These are phyloP conservation scores for Fraxinus platypoda DNA, from an alignment of 305 asterid species.

Conservation along the genomic window DNA sequence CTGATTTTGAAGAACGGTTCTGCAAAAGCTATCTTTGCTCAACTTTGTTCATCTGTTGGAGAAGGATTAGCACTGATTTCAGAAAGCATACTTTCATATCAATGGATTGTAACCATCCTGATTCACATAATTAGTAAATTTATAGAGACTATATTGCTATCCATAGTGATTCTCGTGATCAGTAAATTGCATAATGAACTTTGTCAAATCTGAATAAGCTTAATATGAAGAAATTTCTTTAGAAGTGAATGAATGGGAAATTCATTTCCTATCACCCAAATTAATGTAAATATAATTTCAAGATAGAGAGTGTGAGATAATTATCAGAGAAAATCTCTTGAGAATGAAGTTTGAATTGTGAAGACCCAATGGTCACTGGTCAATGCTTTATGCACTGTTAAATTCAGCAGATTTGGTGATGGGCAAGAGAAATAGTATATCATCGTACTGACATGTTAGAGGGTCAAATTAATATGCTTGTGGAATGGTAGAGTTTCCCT, in stretches of 20 bases:
- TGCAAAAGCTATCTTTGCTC: slow-evolving; percentile 53
- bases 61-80: neutral
- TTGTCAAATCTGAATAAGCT: neutral
- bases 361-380: neutral
- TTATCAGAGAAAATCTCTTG: neutral
- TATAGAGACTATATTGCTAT: neutral
- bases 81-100: neutral
- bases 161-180: neutral
- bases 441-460: neutral
- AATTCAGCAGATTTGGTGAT: neutral
- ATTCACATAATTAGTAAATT: neutral
- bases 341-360: neutral
- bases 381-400: neutral
- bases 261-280: neutral
- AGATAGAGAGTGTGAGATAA: neutral
- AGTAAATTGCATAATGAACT: neutral
- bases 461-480: neutral
- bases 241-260: neutral
- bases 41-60: slow-evolving; percentile 49
- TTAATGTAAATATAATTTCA: neutral
- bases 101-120: neutral
- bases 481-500: neutral
- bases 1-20: slow-evolving; percentile 60
- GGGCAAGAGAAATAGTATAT: neutral
- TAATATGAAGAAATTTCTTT: neutral